Evolutionary conservation across 75 land plant species (phyloP), one percentile per base, ranked within the genome.

Genomic region (Sequoiadendron giganteum): DNA sequence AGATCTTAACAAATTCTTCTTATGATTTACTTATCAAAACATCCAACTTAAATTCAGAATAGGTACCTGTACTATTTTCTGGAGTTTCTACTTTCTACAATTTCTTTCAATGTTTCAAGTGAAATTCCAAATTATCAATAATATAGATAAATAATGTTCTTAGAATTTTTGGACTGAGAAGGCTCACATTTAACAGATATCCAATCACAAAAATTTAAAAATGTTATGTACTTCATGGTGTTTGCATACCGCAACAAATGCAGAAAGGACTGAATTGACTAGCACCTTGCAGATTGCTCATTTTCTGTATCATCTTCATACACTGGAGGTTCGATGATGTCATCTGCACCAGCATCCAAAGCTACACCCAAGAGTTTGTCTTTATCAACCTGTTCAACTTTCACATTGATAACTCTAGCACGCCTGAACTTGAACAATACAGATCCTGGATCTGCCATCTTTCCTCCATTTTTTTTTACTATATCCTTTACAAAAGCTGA

Each of bases 401-500:
- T 95, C 84, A 98, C 88, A 89, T 91, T 93, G 36, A 92, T 93
- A 84, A 97, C 97, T 40, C 98, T 95, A 48, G 93, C 97, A 84
- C 99, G 97, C 86, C 88, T 95, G 86, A 98, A 98, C 87, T 95
- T 96, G 88, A 98, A 98, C 68, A 94, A 85, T 55, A 98, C 93
- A 14, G 99, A 98, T 32, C 99, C 99, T 38, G 99, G 90, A 86
- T 96, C 99, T 80, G 99, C 99, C 95, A 98, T 94, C 91, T 95
- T 96, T 78, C 94, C 99, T 55, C 98, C 98, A 90, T 92, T 91
- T 56, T 95, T 97, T 93, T 93, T 98, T 48, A 97, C 95, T 6
- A 93, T 95, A 70, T 95, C 97, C 89, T 98, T 95, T 70, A 98
- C 93, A 75, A 90, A 87, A 36, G 95, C 94, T 58, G 96, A 95